phyloP scores from a whole-genome alignment of 176 grass and related monocot species.

The Triticum turgidum region DNA sequence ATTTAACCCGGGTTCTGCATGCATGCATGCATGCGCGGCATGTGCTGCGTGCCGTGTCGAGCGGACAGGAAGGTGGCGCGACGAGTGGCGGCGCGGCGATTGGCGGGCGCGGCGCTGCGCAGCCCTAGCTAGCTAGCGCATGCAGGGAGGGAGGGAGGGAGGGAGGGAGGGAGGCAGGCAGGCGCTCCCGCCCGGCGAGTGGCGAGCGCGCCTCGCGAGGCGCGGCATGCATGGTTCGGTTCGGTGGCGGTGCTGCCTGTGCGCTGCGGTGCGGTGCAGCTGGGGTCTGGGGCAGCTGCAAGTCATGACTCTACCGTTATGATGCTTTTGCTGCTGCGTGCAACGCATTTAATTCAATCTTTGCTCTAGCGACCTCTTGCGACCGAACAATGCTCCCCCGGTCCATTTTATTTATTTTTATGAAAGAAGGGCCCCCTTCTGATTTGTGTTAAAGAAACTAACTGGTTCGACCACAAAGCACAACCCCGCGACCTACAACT shows the following conservation, averaged over 20 bases:
- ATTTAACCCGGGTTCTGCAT: slow-evolving; percentile 26
- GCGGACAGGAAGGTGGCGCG: slow-evolving; percentile 20
- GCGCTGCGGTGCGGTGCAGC: background rate
- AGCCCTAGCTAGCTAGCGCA: too few species aligned
- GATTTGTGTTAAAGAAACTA: too few species aligned
- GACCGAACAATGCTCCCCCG: too few species aligned
- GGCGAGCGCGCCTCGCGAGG: slow-evolving; percentile 34
- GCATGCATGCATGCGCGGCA: slow-evolving; percentile 63
- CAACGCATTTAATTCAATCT: too few species aligned
- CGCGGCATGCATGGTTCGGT: background rate
- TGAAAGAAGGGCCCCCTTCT: too few species aligned
- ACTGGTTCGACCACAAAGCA: too few species aligned
- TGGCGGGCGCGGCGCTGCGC: slow-evolving; percentile 24
- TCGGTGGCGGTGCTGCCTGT: slow-evolving; percentile 19
- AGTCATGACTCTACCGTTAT: too few species aligned
- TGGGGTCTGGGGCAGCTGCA: too few species aligned
- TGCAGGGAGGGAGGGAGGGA: background rate
- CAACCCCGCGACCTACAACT: too few species aligned
- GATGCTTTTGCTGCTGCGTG: too few species aligned
- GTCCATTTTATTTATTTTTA: too few species aligned
- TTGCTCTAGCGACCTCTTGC: too few species aligned
- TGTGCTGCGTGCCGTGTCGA: slow-evolving; percentile 43
- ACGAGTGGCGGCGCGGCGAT: slow-evolving; percentile 51
- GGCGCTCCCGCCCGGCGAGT: slow-evolving; percentile 30
- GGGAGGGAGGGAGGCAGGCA: background rate